These are phyloP conservation scores for Microthlaspi erraticum DNA, from an alignment of 345 rosid species.

Conservation along the genomic window DNA sequence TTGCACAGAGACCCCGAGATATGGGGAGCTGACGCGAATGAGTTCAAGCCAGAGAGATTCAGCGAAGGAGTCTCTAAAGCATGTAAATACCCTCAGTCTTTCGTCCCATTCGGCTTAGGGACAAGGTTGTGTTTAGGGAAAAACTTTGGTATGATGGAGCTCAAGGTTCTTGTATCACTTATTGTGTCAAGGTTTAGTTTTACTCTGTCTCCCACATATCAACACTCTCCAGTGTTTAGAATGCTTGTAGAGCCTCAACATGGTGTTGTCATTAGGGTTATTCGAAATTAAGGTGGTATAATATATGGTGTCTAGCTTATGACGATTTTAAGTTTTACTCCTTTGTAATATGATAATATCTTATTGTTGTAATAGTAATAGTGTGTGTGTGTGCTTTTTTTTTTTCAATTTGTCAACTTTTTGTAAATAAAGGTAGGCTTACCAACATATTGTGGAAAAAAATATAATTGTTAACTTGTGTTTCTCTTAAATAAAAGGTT, in stretches of 20 bases:
- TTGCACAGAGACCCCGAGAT: constrained; percentile 65
- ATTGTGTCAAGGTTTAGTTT: constrained; percentile 70
- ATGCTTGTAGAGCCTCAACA: constrained; percentile 79
- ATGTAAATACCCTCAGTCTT: constrained; percentile 69
- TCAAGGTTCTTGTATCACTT: constrained; percentile 62
- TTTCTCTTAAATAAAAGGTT: too few species aligned
- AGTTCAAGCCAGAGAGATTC: constrained; percentile 78
- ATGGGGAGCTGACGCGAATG: constrained; percentile 78
- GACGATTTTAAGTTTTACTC: constrained; percentile 8
- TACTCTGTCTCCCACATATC: constrained; percentile 66
- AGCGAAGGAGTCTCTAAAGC: constrained; percentile 69
- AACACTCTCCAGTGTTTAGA: constrained; percentile 65
- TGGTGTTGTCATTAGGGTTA: constrained; percentile 57
- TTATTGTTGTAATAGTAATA: constrained; percentile 7
- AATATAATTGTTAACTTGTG: neutral
- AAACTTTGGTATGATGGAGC: constrained; percentile 72
- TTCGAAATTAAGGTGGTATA: constrained; percentile 17
- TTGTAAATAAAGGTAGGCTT: neutral
- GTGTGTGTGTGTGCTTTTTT: neutral
- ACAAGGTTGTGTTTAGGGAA: constrained; percentile 74
- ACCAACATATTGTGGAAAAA: constrained; percentile 7
- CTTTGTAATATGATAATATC: constrained; percentile 20
- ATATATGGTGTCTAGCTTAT: neutral
- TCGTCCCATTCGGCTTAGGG: constrained; percentile 78
- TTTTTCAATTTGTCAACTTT: neutral